Evolutionary conservation across 371 early-diverging fungal species (phyloP).

Genomic region (Mucor lusitanicus): DNA sequence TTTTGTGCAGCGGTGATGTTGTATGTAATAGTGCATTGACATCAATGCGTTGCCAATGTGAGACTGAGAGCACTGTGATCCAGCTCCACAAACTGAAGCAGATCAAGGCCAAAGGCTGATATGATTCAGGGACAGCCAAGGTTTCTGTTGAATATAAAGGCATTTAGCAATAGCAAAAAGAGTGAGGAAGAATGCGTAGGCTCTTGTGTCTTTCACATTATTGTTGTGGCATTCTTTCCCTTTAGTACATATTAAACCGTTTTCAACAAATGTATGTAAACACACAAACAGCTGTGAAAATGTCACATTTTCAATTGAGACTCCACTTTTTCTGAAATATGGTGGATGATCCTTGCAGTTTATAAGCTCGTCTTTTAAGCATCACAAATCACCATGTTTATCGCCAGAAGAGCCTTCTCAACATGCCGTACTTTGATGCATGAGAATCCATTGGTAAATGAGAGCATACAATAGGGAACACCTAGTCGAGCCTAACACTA

Average conservation of each 20-base stretch:
- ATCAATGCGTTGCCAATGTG: slow-evolving; percentile 27
- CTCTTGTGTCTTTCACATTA: not conserved
- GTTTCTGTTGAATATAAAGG: not conserved
- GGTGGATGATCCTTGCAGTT: not conserved
- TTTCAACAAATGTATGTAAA: not conserved
- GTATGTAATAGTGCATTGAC: not conserved
- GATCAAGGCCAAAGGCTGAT: slow-evolving; percentile 63
- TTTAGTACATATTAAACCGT: not conserved
- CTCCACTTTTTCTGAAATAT: not conserved
- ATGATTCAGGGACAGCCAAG: slow-evolving; percentile 47
- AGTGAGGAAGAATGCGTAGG: not conserved
- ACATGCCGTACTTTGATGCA: slow-evolving; percentile 39
- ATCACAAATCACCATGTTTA: slow-evolving; percentile 7
- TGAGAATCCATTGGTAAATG: slow-evolving; percentile 63
- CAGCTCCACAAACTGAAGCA: slow-evolving; percentile 75
- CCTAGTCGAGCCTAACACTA: not conserved
- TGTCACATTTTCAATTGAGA: not conserved
- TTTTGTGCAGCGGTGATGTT: not conserved
- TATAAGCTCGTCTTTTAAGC: not conserved
- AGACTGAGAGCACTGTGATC: slow-evolving; percentile 65
- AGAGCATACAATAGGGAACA: not conserved
- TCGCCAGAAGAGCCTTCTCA: slow-evolving; percentile 40
- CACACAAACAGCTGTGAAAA: not conserved
- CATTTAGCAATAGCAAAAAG: not conserved
- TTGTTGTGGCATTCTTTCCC: no score